Base-by-base conservation (phyloP, 345 rosid species). In the Turnera subulata region DNA sequence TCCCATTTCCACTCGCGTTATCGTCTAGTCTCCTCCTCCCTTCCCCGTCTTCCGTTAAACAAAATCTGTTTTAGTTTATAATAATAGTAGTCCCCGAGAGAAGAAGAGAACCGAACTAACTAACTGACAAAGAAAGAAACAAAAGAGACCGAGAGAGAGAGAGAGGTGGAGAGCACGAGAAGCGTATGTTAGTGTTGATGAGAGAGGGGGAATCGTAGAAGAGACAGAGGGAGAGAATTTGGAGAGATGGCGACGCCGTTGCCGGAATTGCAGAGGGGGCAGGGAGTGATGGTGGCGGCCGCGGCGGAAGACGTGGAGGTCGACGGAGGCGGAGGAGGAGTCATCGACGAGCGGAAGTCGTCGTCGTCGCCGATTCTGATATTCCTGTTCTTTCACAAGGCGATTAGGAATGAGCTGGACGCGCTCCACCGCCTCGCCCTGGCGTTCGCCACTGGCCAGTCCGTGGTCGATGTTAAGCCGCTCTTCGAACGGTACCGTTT, bases 341-440 rank as follows among this genome's bases (percentile, higher is more conserved):
- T 83, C n/a, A n/a, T n/a, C n/a, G 82, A 73, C n/a, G 65, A 65
- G 22, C 17, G 4, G 64, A 75, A 73, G 65, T 83, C 95, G 32
- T 95, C 97, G 75, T 82, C 87, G 65, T 83, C 95, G 32, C 97
- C 97, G 75, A 83, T 90, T 71, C 61, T 85, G 73, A 75, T 90
- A 40, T 85, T 90, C 61, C 68, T 85, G 20, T 82, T 80, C 72
- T 90, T 90, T 60, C 95, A 90, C 54, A 87, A 87, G 72, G 97
- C 91, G 23, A 82, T 90, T 1, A 77, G 84, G 42, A 80, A 78
- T 57, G 97, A 90, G 83, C 93, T 90, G 49, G 93, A 87, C 59
- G 57, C 83, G 65, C 97, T 90, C 52, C 97, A 87, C 67, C 81
- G 66, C 49, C 62, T 78, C 69, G 87, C 97, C 19, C 46, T 90